A percentile compares a stretch with the other conserved stretches of the same genome.
Conservation (phyloP, 345 rosid genomes). For the Hevea brasiliensis region DNA sequence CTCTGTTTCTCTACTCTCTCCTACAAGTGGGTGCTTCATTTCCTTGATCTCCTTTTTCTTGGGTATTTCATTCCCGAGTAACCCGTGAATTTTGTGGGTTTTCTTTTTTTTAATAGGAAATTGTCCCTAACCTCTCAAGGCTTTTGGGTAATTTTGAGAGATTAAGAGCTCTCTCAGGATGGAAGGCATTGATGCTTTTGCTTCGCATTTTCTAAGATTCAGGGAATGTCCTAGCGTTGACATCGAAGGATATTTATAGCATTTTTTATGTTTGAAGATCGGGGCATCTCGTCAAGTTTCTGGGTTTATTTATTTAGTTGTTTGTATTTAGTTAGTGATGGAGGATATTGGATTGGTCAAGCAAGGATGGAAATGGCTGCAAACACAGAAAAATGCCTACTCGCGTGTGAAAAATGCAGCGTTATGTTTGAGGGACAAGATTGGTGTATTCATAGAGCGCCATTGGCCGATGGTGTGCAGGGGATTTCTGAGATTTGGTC, state of each 20-base stretch:
- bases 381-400: constrained; percentile 59
- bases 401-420: constrained; percentile 44
- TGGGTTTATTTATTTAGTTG: neutral
- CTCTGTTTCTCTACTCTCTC: neutral
- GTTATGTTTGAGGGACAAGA: constrained; percentile 48
- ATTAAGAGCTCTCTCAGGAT: constrained; percentile 1
- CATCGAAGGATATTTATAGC: constrained; percentile 8
- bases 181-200: neutral
- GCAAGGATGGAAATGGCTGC: constrained; percentile 91
- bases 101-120: neutral
- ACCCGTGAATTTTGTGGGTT: neutral
- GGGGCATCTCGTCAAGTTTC: neutral
- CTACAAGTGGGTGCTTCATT: neutral
- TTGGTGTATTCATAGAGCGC: constrained; percentile 58
- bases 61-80: neutral
- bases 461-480: constrained; percentile 88
- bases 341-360: constrained; percentile 82
- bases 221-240: neutral
- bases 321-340: constrained; percentile 37
- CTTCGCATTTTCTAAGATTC: neutral
- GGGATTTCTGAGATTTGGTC: constrained; percentile 54
- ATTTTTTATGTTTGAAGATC: neutral
- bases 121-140: neutral
- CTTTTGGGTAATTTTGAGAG: neutral
- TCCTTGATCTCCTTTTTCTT: neutral